A percentile compares a stretch with the other conserved stretches of the same genome.
phyloP scores from a whole-genome alignment of 345 rosid genomes.

The Euclidium syriacum region DNA sequence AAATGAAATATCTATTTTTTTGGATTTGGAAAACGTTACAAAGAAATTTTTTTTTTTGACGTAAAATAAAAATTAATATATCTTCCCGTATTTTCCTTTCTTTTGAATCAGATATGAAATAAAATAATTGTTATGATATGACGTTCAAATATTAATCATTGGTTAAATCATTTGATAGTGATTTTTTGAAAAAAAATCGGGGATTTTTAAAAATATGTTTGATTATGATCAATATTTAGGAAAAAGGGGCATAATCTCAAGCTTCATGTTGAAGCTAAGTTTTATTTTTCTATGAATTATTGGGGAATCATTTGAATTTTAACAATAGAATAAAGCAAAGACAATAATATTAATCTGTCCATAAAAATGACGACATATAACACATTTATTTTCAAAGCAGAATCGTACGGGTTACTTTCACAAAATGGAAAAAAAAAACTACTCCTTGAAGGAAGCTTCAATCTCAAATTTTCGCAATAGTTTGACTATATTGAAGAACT shows the following conservation, averaged over 20 bases:
- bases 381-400: slow-evolving; percentile 20
- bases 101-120: not conserved
- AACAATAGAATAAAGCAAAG: slow-evolving; percentile 29
- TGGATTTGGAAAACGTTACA: too few species aligned
- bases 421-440: slow-evolving; percentile 19
- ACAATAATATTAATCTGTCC: slow-evolving; percentile 21
- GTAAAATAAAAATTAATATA: too few species aligned
- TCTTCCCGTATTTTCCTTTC: too few species aligned
- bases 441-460: not conserved
- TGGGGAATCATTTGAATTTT: slow-evolving; percentile 36
- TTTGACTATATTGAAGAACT: not conserved
- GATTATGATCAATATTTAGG: not conserved
- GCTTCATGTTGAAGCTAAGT: slow-evolving; percentile 28
- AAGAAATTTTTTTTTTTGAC: too few species aligned
- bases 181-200: not conserved
- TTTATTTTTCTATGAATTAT: slow-evolving; percentile 30
- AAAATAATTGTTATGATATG: not conserved
- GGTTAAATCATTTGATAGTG: not conserved
- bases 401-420: slow-evolving; percentile 24
- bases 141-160: not conserved
- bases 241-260: slow-evolving; percentile 8
- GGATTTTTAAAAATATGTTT: not conserved
- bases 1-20: too few species aligned
- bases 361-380: slow-evolving; percentile 23
- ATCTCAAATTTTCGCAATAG: not conserved